phyloP scores from a whole-genome alignment of 352 stramenopile species.

The Pythium myriotylum region DNA sequence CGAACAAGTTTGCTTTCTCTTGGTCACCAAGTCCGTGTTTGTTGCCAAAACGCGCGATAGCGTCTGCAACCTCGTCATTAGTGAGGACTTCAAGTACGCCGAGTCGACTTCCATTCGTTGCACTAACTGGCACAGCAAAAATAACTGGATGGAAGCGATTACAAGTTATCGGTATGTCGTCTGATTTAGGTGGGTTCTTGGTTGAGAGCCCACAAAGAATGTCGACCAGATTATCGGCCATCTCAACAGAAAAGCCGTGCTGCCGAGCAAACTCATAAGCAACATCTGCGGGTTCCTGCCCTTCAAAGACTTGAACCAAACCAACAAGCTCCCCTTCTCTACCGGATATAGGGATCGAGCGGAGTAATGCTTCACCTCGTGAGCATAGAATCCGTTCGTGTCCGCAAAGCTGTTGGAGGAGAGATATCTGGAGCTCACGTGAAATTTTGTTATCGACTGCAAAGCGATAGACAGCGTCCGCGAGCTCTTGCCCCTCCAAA shows the following conservation, averaged over 20 bases:
- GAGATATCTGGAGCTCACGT: conserved; percentile 38
- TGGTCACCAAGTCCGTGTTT: conserved; percentile 56
- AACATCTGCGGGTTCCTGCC: conserved; percentile 71
- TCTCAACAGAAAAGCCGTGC: conserved; percentile 39
- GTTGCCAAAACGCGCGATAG: conserved; percentile 74
- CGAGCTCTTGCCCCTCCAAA: conserved; percentile 70
- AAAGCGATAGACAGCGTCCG: conserved; percentile 67
- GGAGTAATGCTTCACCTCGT: conserved; percentile 54
- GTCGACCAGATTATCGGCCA: conserved; percentile 53
- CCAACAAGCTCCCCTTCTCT: conserved; percentile 40
- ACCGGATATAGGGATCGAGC: conserved; percentile 44
- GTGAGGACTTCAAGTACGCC: conserved; percentile 62
- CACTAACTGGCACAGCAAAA: conserved; percentile 57
- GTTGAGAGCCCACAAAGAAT: conserved; percentile 45
- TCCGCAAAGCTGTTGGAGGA: conserved; percentile 64
- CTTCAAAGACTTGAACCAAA: conserved; percentile 60
- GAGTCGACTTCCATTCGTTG: conserved; percentile 62
- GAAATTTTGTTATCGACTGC: conserved; percentile 53
- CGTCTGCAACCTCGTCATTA: conserved; percentile 72
- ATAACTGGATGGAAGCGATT: conserved; percentile 63
- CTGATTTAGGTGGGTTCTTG: conserved; percentile 9
- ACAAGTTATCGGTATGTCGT: conserved; percentile 40
- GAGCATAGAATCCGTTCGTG: conserved; percentile 61
- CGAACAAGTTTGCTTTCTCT: conserved; percentile 62
- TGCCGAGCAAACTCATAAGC: conserved; percentile 69